Base-by-base conservation (phyloP, 495 filamentous ascomycete species). In the Daldinia childiae region DNA sequence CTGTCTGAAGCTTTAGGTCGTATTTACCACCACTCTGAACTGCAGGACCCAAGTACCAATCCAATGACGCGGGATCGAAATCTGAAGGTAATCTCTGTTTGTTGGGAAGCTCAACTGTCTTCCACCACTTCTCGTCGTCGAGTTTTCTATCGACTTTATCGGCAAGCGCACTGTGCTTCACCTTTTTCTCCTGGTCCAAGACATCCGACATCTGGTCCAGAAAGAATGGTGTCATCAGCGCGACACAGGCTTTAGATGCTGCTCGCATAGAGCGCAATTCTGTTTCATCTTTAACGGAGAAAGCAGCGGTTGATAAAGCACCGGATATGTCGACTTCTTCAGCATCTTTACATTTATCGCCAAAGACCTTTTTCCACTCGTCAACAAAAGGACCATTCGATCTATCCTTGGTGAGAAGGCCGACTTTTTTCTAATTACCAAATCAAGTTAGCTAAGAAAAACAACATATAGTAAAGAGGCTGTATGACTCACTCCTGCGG, bases 171-270 rank as follows among this genome's bases (percentile, higher is more conserved):
- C 89, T 91, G 79, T 99, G 95, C 38, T 93, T 95, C 76, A 98
- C 93, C 74, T 97, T 97, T 83, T 97, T 96, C 78, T 97, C 95
- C 69, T 91, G 90, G 70, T 99, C 95, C 63, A 99, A 87, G 56
- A 98, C 88, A 66, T 90, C 90, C 45, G 95, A 97, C 94, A 99
- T 98, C 77, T 97, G 93, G 77, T 98, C 96, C 60, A 98, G 89
- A 77, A 98, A 98, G 79, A 94, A 98, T 60, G 93, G 92, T 24
- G 91, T 91, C 88, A 98, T 92, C 36, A 98, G 83, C 45, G 92
- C 94, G 65, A 94, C 93, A 68, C 94, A 96, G 32, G 95, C 94
- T 74, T 94, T 89, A 14, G 95, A 96, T 3, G 95, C 93, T 72
- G 93, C 94, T 50, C 96, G 89, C 86, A 98, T 97, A 1, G 90